A percentile compares a stretch with the other conserved stretches of the same genome.
These are phyloP conservation scores for Leptomonas seymouri DNA, from an alignment of 208 protist species.

Conservation along the genomic window DNA sequence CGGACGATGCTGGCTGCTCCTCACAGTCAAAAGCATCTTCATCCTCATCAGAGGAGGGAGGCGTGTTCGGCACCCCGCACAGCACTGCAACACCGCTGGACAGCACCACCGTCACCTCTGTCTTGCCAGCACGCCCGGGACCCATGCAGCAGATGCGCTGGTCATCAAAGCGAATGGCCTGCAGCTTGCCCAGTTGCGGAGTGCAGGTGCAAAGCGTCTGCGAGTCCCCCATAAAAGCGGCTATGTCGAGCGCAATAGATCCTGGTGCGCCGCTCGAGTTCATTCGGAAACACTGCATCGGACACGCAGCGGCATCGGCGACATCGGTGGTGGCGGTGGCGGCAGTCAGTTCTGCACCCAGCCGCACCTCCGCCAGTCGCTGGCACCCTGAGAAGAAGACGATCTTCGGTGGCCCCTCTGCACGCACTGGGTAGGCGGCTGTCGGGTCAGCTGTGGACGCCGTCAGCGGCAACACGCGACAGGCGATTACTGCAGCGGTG, in stretches of 20 bases:
- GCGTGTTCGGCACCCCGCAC: conserved; percentile 29
- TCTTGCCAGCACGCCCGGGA: conserved; percentile 34
- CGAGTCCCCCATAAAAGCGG: conserved; percentile 27
- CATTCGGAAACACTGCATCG: conserved; percentile 41
- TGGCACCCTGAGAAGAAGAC: conserved; percentile 62
- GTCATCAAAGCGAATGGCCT: conserved; percentile 43
- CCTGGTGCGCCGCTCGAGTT: conserved; percentile 4
- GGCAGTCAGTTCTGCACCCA: conserved; percentile 23
- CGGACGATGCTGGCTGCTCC: not conserved
- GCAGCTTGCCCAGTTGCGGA: conserved; percentile 34
- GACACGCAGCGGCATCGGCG: conserved; percentile 13
- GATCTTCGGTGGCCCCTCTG: conserved; percentile 24
- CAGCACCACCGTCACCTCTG: conserved; percentile 65
- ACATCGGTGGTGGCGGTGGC: not conserved
- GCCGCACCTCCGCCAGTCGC: conserved; percentile 44
- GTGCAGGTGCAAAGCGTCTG: conserved; percentile 39
- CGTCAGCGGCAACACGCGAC: conserved; percentile 35
- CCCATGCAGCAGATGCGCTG: conserved; percentile 41
- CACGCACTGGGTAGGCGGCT: conserved; percentile 9
- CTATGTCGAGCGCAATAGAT: conserved; percentile 26
- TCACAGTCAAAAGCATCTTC: not conserved
- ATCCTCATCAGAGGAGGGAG: not conserved
- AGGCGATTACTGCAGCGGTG: conserved; percentile 36
- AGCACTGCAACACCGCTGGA: conserved; percentile 50
- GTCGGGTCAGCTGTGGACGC: conserved; percentile 15